Base-by-base conservation (phyloP, 306 rosid species). In the Cucurbita argyrosperma region DNA sequence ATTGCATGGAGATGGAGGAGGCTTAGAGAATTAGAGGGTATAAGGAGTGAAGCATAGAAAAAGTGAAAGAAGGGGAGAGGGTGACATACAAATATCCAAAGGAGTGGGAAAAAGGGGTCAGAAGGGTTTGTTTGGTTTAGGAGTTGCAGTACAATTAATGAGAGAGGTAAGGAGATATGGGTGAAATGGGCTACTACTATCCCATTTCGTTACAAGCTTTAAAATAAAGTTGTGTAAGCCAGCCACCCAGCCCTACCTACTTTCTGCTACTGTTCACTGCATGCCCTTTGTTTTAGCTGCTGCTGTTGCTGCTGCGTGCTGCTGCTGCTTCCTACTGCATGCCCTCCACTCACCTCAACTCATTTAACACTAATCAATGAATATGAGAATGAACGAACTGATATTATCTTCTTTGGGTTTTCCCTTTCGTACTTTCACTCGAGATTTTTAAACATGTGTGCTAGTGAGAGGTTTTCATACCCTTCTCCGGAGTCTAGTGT, bases 221-320 rank as follows among this genome's bases (percentile, higher is more conserved):
- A 0, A 43, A 43, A 43, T 6, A 43, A 43, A 7, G 46, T 6
- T 47, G n/a, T 49, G 0, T 49, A 42, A 30, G 35, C 3, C 35
- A 30, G 2, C 35, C 35, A 30, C 0, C 35, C 16, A 65, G 71
- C 52, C 71, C 71, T 43, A 62, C 19, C 63, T 57, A 57, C 38
- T 10, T 15, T 61, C 67, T 37, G 67, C 67, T 37, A 65, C 71
- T 65, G 9, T 65, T 65, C 53, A 65, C 71, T 65, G 71, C 71
- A 65, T 65, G 71, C 16, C 37, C 53, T 65, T 43, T 43, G 46
- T 23, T 42, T 42, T 65, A 9, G 69, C 69, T 18, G 71, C 69
- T n/a, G 1, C n/a, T 50, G 35, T 30, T 30, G 35, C 35, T 30
- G 35, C 23, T 26, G 30, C 30, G 23, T 26, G 30, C 30, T 30